Evolutionary conservation across 352 stramenopile genomes (phyloP), one percentile per base, ranked within the genome.

Genomic region (Aphanomyces euteiches): DNA sequence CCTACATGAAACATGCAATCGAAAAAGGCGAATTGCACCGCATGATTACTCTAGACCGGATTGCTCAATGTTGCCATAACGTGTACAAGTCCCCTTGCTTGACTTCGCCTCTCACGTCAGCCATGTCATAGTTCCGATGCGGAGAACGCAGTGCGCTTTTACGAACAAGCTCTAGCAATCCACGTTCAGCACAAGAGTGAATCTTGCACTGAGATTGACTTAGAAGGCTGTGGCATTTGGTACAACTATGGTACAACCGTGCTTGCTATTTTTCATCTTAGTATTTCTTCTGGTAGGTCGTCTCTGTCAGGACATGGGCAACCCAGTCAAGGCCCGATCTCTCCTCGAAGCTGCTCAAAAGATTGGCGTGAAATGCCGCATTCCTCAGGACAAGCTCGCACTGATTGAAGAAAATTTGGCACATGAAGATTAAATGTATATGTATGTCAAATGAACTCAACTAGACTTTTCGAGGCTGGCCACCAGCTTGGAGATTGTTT

Each of bases 1-100:
- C 79, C 1, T 76, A 78, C 48, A 63, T 82, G 10, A 73, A 69
- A 5, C 61, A 78, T 10, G 60, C 67, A 1, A 67, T 54, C 17
- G 78, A 80, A 58, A 72, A 79, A 6, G 43, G 21, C 4, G 74
- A 81, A 19, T 66, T 79, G 53, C 79, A 77, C 12, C 82, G 77
- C 37, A 56, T 93, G n/a, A 82, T 93, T 60, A 87, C 84, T 47
- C 75, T 92, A 15, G 85, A 93, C 65, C 81, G 85, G 21, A 85
- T 93, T 60, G 85, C 85, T 0, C 83, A 92, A 75, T 90, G 79
- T 56, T 92, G 90, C 67, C 79, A 92, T 56, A 81, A 93, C 73
- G 56, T 74, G 79, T 85, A 73, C 65, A 65, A 77, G 7, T n/a
- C 19, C 13, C 48, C 43, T 17, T 17, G 12, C 17, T 66, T 56